A percentile compares a stretch with the other conserved stretches of the same genome.
Conservation (phyloP, 371 early-diverging fungal species). For the Mortierella polycephala region DNA sequence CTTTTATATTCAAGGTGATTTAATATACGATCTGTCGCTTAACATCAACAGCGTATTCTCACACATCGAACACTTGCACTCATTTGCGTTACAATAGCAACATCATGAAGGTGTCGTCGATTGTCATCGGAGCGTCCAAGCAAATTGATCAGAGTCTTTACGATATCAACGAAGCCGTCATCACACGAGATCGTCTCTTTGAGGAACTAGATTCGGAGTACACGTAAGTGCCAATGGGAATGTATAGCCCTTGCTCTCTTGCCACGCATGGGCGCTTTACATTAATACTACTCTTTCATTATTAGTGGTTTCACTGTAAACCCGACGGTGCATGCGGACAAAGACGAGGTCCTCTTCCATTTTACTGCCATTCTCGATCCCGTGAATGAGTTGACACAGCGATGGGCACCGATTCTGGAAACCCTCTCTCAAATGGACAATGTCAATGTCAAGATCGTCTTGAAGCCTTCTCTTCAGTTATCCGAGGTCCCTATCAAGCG, state of each 20-base stretch:
- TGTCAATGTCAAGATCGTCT: conserved; percentile 68
- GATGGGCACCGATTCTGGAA: conserved; percentile 75
- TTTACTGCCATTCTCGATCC: conserved; percentile 83
- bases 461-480: conserved; percentile 65
- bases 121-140: conserved; percentile 15
- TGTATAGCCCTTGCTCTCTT: not conserved
- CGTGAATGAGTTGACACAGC: conserved; percentile 78
- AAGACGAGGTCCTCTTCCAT: conserved; percentile 60
- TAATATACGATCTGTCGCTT: too few relatives aligned
- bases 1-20: not conserved
- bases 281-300: not conserved
- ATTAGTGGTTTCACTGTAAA: conserved; percentile 29
- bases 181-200: conserved; percentile 36
- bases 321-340: conserved; percentile 22
- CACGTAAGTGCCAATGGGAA: conserved; percentile 11
- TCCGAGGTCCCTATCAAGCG: conserved; percentile 80
- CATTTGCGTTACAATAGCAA: conserved; percentile 13
- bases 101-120: conserved; percentile 37
- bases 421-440: conserved; percentile 68
- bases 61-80: not conserved
- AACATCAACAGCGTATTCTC: too few relatives aligned
- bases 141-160: conserved; percentile 43
- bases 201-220: conserved; percentile 19
- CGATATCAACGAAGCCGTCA: conserved; percentile 36
- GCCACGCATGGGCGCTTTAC: not conserved